phyloP scores from a whole-genome alignment of 2,329 filamentous ascomycete genomes.

The Penicillium digitatum region DNA sequence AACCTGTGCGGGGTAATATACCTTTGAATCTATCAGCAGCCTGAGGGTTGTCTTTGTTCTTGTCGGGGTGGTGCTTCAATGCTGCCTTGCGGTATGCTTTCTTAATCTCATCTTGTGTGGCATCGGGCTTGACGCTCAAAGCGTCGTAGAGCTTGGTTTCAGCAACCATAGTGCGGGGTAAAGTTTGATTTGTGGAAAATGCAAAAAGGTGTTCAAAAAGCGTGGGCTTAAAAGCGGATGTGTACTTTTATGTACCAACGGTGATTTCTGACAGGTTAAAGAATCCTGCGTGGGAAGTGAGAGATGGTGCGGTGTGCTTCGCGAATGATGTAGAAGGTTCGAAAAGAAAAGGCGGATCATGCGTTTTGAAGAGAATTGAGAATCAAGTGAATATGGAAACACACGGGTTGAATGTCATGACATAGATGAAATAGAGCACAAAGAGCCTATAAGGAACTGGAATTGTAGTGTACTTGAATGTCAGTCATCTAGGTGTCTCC shows the following conservation, averaged over 20 bases:
- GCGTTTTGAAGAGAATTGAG: neutral
- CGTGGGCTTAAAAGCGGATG: neutral
- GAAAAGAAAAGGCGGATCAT: constrained; percentile 3
- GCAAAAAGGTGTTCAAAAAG: neutral
- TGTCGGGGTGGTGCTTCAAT: constrained; percentile 92
- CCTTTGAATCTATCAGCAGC: constrained; percentile 92
- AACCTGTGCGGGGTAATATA: constrained; percentile 29
- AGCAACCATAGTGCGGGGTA: constrained; percentile 65
- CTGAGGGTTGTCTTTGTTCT: constrained; percentile 86
- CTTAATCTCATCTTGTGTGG: constrained; percentile 91
- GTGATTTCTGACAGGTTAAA: neutral
- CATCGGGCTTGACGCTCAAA: constrained; percentile 71
- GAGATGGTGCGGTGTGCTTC: constrained; percentile 12
- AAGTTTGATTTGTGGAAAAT: constrained; percentile 8
- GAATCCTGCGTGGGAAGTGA: constrained; percentile 1
- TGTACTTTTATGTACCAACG: constrained; percentile 9
- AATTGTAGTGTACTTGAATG: constrained; percentile 6
- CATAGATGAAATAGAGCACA: constrained; percentile 3
- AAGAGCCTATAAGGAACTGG: neutral
- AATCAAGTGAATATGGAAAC: neutral
- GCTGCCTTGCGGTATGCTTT: constrained; percentile 82
- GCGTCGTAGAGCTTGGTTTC: constrained; percentile 95
- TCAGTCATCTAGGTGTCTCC: constrained; percentile 6
- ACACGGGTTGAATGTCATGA: neutral
- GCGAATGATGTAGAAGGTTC: constrained; percentile 39